Evolutionary conservation across 441 rosid genomes (phyloP).

Genomic region (Croton setiger): DNA sequence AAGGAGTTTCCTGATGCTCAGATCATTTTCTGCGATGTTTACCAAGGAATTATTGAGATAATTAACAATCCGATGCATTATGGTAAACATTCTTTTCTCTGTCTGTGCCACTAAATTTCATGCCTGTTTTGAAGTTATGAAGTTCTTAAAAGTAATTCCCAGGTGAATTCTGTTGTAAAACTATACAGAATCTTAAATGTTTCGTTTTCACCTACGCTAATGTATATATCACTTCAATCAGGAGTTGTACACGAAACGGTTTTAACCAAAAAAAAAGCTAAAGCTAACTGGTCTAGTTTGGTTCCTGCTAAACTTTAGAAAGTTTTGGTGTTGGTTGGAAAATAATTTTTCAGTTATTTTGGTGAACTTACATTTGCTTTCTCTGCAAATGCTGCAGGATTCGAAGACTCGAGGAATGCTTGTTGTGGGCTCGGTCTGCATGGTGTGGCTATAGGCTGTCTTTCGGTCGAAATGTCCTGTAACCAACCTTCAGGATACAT

Average conservation of each 20-base stretch:
- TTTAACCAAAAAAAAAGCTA: too few relatives aligned
- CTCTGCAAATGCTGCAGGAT: constrained; percentile 33
- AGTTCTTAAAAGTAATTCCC: background rate
- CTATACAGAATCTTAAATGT: too few relatives aligned
- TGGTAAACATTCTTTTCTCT: constrained; percentile 29
- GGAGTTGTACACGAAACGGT: too few relatives aligned
- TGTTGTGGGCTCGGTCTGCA: constrained; percentile 56
- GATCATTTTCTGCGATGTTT: constrained; percentile 48
- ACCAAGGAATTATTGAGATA: constrained; percentile 47
- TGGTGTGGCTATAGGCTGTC: constrained; percentile 47
- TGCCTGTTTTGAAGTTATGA: background rate
- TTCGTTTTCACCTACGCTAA: too few relatives aligned
- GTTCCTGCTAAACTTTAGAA: background rate
- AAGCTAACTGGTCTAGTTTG: too few relatives aligned
- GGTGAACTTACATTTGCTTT: background rate
- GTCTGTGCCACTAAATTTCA: background rate
- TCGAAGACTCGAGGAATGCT: constrained; percentile 35
- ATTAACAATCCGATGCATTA: constrained; percentile 30
- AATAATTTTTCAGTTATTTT: too few relatives aligned
- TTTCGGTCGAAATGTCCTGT: constrained; percentile 56
- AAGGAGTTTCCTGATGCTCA: constrained; percentile 36
- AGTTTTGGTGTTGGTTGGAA: too few relatives aligned
- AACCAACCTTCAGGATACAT: constrained; percentile 34
- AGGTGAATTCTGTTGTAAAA: too few relatives aligned
- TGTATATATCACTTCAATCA: too few relatives aligned